Percentiles rank a stretch among this genome's conserved stretches.
Evolutionary conservation across 805 yeast species (phyloP).

Genomic region (Metschnikowia henanensis): DNA sequence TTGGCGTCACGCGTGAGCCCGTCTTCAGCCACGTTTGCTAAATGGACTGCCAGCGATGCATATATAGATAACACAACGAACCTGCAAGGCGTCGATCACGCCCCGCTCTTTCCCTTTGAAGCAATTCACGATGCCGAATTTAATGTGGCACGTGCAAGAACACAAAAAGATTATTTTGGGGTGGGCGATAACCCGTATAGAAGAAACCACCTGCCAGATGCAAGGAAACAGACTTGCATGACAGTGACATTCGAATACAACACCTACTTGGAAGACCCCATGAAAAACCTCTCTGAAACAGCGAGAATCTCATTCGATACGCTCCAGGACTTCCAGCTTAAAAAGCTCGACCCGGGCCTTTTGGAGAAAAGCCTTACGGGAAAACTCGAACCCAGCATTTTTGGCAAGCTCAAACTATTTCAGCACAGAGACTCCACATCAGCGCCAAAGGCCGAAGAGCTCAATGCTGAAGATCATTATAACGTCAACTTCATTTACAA

Average conservation of each 20-base stretch:
- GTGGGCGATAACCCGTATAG: conserved; percentile 10
- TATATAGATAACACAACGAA: background rate
- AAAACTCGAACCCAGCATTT: conserved; percentile 18
- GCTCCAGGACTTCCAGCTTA: conserved; percentile 21
- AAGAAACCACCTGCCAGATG: background rate
- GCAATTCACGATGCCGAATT: conserved; percentile 3
- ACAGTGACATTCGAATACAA: conserved; percentile 37
- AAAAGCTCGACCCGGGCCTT: conserved; percentile 21
- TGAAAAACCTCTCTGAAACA: conserved; percentile 23
- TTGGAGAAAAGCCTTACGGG: conserved; percentile 35
- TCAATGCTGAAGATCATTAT: conserved; percentile 29
- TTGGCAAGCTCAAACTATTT: conserved; percentile 26
- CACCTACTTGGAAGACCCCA: conserved; percentile 35
- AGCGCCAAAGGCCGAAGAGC: conserved; percentile 6
- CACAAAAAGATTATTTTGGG: conserved; percentile 1
- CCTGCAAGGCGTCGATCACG: conserved; percentile 1
- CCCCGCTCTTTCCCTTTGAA: conserved; percentile 3
- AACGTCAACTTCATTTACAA: conserved; percentile 33
- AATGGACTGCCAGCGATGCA: conserved; percentile 13
- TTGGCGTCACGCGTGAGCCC: conserved; percentile 36
- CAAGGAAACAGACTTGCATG: conserved; percentile 27
- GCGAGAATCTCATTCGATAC: conserved; percentile 31
- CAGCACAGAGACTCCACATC: conserved; percentile 17
- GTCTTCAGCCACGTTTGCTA: conserved; percentile 9
- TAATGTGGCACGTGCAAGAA: background rate